Evolutionary conservation across 1,139 yeast species (phyloP).

Genomic region (Blastobotrys proliferans): DNA sequence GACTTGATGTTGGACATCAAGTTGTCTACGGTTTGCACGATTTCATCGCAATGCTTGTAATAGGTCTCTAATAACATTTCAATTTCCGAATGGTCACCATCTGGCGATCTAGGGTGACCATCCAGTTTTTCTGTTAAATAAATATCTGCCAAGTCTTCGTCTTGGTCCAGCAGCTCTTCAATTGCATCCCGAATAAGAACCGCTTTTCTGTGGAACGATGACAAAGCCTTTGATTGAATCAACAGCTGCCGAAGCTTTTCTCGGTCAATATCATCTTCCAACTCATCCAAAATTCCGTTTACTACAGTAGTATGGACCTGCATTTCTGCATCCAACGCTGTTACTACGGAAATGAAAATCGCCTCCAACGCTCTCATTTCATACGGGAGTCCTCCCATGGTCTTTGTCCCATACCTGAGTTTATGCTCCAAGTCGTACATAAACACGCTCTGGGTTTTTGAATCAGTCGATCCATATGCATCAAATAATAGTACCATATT

Average conservation of each 20-base stretch:
- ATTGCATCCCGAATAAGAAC: slow-evolving; percentile 76
- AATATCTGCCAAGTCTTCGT: slow-evolving; percentile 86
- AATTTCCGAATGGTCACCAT: slow-evolving; percentile 63
- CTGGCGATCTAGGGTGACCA: slow-evolving; percentile 32
- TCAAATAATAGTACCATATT: slow-evolving; percentile 84
- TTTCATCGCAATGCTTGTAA: slow-evolving; percentile 93
- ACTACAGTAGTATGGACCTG: slow-evolving; percentile 68
- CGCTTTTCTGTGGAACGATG: slow-evolving; percentile 81
- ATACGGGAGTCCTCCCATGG: slow-evolving; percentile 46
- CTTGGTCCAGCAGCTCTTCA: slow-evolving; percentile 85
- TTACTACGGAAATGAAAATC: slow-evolving; percentile 77
- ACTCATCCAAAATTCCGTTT: slow-evolving; percentile 70
- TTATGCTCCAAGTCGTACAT: slow-evolving; percentile 85
- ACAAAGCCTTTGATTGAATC: slow-evolving; percentile 73
- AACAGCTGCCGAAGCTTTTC: slow-evolving; percentile 75
- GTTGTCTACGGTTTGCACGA: slow-evolving; percentile 89
- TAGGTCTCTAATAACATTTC: slow-evolving; percentile 92
- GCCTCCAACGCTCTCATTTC: slow-evolving; percentile 91
- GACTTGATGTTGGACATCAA: slow-evolving; percentile 80
- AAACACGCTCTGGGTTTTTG: slow-evolving; percentile 67
- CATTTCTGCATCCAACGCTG: slow-evolving; percentile 81
- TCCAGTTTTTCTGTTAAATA: slow-evolving; percentile 54
- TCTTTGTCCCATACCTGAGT: slow-evolving; percentile 44
- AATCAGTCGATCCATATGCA: slow-evolving; percentile 55
- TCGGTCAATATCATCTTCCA: slow-evolving; percentile 83